A percentile compares a stretch with the other conserved stretches of the same genome.
Evolutionary conservation across 2,329 filamentous ascomycete species (phyloP).

Genomic region (Colletotrichum noveboracense): DNA sequence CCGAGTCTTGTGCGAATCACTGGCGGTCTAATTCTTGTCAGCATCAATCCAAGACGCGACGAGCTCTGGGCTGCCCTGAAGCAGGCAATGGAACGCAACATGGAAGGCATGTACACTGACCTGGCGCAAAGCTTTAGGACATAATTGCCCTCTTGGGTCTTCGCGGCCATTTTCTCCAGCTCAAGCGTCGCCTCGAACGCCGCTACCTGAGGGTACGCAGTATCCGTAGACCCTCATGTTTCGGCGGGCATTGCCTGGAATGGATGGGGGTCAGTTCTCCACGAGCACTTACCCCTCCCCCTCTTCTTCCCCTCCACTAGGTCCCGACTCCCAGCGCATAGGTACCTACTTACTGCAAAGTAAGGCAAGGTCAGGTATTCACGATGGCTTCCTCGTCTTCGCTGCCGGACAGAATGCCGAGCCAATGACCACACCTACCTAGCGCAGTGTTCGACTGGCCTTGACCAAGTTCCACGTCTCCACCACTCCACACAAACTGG

Average conservation of each 20-base stretch:
- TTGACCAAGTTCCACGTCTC: background rate
- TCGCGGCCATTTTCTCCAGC: slow-evolving; percentile 8
- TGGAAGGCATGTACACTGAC: background rate
- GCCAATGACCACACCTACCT: background rate
- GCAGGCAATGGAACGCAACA: background rate
- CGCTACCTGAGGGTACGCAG: background rate
- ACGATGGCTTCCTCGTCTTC: background rate
- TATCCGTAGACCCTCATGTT: background rate
- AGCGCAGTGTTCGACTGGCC: background rate
- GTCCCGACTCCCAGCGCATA: background rate
- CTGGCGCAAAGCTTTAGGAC: background rate
- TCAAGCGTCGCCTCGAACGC: background rate
- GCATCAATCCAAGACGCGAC: background rate
- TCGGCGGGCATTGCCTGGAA: slow-evolving; percentile 15
- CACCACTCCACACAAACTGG: background rate
- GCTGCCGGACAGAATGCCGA: slow-evolving; percentile 16
- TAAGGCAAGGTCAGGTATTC: background rate
- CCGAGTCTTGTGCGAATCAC: background rate
- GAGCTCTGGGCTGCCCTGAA: background rate
- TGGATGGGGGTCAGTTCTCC: slow-evolving; percentile 1
- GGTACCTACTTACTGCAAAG: background rate
- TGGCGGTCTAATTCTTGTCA: background rate
- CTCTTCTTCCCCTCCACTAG: background rate
- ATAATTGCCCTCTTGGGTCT: slow-evolving; percentile 11
- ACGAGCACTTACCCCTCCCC: background rate